Base-by-base conservation (phyloP, 2,329 filamentous ascomycete genomes). In the Gremmenia infestans region DNA sequence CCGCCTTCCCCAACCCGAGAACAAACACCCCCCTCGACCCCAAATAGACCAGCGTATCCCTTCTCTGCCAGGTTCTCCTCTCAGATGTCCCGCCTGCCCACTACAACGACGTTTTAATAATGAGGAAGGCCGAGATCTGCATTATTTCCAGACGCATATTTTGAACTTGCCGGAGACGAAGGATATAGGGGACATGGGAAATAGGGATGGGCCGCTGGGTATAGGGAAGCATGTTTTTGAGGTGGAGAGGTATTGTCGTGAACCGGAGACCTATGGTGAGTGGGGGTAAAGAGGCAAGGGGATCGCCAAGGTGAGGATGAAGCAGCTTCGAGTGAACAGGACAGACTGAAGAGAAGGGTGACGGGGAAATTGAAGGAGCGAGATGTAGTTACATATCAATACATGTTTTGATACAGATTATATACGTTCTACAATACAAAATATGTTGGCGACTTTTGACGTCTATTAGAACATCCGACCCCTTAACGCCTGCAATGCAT, bases 401-500 rank as follows among this genome's bases (percentile, higher is more conserved):
- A 28, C 45, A 48, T 48, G 45, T 57, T 50, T 57, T 36, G 17
- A 22, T 23, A 51, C 36, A 51, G 42, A 55, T 55, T 56, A 56
- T 56, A 42, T 53, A 57, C 46, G 28, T 46, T 48, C 14, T 43
- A 49, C 39, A 48, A 25, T 48, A 35, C 48, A 19, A 12, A 9
- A 32, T 32, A 32, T 32, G 28, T 32, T 32, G 28, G 28, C 28
- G 28, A 32, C 28, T 32, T 32, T 40, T 40, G 37, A 40, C 48
- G 37, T 17, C 37, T 40, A 40, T 40, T 40, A 40, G 3, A 40
- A 40, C 37, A 40, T 40, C 37, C 14, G n/a, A 40, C 52, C 15
- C 45, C n/a, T 53, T 50, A 56, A 65, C 64, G 58, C 64, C 64
- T 61, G 55, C 62, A 60, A 65, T 67, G 60, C 60, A 57, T 58